phyloP scores from a whole-genome alignment of 2,329 filamentous ascomycete species.

The Pseudogymnoascus verrucosus region DNA sequence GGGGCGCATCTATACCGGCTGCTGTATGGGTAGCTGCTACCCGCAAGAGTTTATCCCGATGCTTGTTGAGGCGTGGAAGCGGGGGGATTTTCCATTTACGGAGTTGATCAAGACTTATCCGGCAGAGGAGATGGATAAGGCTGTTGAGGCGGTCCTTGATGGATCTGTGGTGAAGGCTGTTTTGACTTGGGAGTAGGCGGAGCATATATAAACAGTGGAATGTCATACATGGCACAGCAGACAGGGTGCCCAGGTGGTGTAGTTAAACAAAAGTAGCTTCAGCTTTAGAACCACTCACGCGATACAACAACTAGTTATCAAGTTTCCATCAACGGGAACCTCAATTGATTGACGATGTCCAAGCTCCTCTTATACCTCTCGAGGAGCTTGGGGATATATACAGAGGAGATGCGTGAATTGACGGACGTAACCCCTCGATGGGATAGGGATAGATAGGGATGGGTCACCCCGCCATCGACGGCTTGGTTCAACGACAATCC shows the following conservation, averaged over 20 bases:
- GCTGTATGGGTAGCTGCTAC: slow-evolving; percentile 19
- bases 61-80: slow-evolving; percentile 16
- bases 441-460: too few relatives aligned
- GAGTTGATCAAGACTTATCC: slow-evolving; percentile 17
- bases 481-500: too few relatives aligned
- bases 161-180: slow-evolving; percentile 19
- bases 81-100: slow-evolving; percentile 18
- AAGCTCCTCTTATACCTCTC: too few relatives aligned
- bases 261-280: background rate
- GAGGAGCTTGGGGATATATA: too few relatives aligned
- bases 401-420: too few relatives aligned
- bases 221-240: slow-evolving; percentile 10
- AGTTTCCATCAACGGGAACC: background rate
- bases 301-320: background rate
- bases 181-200: slow-evolving; percentile 11
- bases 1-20: slow-evolving; percentile 16
- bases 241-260: slow-evolving; percentile 7
- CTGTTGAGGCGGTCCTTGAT: slow-evolving; percentile 15
- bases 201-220: background rate
- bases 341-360: too few relatives aligned
- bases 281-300: background rate
- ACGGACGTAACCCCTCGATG: too few relatives aligned
- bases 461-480: too few relatives aligned
- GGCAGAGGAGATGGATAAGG: slow-evolving; percentile 16
- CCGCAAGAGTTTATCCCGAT: slow-evolving; percentile 19